These are phyloP conservation scores for Psilocybe sp. DNA, from an alignment of 768 basidiomycete genomes.

Conservation along the genomic window DNA sequence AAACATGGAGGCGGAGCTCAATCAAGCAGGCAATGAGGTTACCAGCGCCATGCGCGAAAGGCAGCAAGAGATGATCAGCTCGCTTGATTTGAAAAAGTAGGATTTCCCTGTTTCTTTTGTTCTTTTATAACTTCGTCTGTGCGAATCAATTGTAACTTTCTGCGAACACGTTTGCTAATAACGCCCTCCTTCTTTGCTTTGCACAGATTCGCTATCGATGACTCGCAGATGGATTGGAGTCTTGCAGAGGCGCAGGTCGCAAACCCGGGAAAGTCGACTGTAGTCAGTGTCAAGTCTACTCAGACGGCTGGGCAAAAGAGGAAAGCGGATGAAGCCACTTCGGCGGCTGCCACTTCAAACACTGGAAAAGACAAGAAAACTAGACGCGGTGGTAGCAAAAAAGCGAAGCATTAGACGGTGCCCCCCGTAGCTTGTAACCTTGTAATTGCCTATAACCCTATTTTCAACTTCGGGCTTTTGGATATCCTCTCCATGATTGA, in stretches of 20 bases:
- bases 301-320: constrained; percentile 49
- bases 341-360: constrained; percentile 11
- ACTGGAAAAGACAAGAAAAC: constrained; percentile 42
- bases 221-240: constrained; percentile 68
- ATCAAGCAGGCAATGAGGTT: constrained; percentile 75
- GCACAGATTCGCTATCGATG: constrained; percentile 72
- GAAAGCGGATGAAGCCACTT: constrained; percentile 39
- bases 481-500: too few relatives aligned
- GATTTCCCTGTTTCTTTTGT: constrained; percentile 31
- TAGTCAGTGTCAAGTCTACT: constrained; percentile 71
- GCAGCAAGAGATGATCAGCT: constrained; percentile 85
- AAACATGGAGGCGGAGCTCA: constrained; percentile 63
- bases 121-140: constrained; percentile 8
- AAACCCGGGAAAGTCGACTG: constrained; percentile 53
- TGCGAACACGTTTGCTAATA: constrained; percentile 3
- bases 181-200: constrained; percentile 1
- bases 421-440: not conserved
- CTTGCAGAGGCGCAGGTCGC: constrained; percentile 71
- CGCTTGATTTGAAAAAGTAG: constrained; percentile 86
- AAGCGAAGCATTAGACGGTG: constrained; percentile 34
- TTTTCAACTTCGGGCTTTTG: too few relatives aligned
- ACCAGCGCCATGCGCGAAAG: constrained; percentile 66
- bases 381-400: constrained; percentile 44
- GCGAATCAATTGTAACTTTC: constrained; percentile 9
- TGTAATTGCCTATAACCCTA: constrained; percentile 5